Conservation (phyloP, 2,329 filamentous ascomycete genomes). For the Alternaria postmessia region DNA sequence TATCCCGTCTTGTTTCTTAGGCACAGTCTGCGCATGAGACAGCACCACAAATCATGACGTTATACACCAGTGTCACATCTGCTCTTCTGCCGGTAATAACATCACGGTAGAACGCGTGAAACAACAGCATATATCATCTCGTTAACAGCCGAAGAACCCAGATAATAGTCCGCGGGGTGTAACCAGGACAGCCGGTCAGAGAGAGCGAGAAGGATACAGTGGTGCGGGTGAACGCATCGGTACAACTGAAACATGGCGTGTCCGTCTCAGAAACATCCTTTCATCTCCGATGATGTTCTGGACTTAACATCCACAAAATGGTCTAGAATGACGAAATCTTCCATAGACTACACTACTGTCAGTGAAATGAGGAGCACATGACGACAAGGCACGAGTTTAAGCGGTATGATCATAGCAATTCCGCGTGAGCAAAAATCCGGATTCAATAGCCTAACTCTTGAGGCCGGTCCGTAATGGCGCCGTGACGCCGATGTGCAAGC, state of each 20-base stretch:
- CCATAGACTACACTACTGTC: not conserved
- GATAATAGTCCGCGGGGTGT: not conserved
- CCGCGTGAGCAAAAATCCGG: not conserved
- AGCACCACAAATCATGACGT: slow-evolving; percentile 1
- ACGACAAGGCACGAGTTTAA: not conserved
- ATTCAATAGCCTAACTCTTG: not conserved
- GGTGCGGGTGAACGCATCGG: slow-evolving; percentile 1
- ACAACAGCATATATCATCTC: not conserved
- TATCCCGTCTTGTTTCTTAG: not conserved
- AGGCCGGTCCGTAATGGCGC: slow-evolving; percentile 7
- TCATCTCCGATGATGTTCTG: slow-evolving; percentile 1
- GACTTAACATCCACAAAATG: not conserved
- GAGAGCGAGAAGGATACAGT: not conserved
- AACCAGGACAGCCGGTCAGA: not conserved
- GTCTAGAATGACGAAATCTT: not conserved
- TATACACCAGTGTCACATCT: not conserved
- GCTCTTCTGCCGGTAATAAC: not conserved
- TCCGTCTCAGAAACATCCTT: not conserved
- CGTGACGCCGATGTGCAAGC: slow-evolving; percentile 9
- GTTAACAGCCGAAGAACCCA: not conserved
- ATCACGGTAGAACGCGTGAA: not conserved
- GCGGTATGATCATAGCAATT: not conserved
- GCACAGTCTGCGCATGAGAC: not conserved
- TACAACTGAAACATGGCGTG: slow-evolving; percentile 1
- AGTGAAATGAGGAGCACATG: not conserved